A percentile compares a stretch with the other conserved stretches of the same genome.
These are phyloP conservation scores for Salix purpurea DNA, from an alignment of 345 rosid species.

Conservation along the genomic window DNA sequence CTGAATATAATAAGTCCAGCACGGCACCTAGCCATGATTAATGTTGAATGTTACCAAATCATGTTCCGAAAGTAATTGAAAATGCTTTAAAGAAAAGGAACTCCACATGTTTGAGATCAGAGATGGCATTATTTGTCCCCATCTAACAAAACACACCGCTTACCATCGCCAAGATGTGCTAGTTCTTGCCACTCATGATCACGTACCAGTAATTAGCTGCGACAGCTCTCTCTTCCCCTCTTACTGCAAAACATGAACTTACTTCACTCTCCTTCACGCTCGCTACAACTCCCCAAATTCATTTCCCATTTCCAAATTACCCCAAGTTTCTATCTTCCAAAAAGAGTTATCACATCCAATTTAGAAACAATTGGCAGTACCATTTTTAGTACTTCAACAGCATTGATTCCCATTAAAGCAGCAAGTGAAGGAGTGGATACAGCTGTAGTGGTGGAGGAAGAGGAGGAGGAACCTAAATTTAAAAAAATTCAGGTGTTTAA, in stretches of 20 bases:
- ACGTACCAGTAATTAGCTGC: not conserved
- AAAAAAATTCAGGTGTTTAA: slow-evolving; percentile 39
- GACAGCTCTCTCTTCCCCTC: not conserved
- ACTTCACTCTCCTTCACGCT: not conserved
- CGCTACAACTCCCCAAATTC: not conserved
- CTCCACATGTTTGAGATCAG: not conserved
- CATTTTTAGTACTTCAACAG: not conserved
- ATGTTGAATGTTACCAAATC: not conserved
- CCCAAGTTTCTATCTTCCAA: not conserved
- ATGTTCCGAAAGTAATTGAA: not conserved
- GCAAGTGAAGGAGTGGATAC: slow-evolving; percentile 33
- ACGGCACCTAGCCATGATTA: no score
- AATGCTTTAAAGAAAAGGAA: not conserved
- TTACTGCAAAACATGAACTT: not conserved
- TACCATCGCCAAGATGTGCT: not conserved
- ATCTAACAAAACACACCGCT: not conserved
- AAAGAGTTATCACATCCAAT: not conserved
- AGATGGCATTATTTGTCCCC: not conserved
- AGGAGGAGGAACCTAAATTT: slow-evolving; percentile 33
- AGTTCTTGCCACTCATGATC: not conserved
- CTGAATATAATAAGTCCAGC: no score
- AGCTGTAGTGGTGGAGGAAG: slow-evolving; percentile 21
- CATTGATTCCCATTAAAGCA: not conserved
- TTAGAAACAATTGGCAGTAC: not conserved
- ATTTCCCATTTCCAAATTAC: not conserved